Percentiles rank a stretch among this genome's conserved stretches.
These are phyloP conservation scores for Parietichytrium sp. DNA, from an alignment of 108 stramenopile species.

Conservation along the genomic window DNA sequence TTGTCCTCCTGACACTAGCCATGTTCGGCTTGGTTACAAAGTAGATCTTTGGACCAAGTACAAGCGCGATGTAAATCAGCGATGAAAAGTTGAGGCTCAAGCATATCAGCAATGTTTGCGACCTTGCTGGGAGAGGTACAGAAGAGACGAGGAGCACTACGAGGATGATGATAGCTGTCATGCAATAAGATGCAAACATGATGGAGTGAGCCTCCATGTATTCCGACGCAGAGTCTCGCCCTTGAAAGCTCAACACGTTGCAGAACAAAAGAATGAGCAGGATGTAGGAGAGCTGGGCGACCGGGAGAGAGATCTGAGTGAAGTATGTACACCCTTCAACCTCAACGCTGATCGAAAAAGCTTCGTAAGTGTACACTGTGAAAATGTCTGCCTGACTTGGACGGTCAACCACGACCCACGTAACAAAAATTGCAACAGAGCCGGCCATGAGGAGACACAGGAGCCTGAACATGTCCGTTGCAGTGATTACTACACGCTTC, in stretches of 20 bases:
- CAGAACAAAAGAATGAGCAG: neutral
- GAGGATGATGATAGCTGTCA: neutral
- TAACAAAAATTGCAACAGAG: neutral
- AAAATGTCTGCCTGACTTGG: neutral
- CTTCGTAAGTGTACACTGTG: neutral
- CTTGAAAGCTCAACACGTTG: neutral
- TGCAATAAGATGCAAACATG: neutral
- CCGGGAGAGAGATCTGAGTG: neutral
- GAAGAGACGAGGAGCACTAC: neutral
- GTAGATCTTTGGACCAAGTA: constrained; percentile 5
- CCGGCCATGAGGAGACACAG: neutral
- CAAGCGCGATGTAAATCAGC: neutral
- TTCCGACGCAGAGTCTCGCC: neutral
- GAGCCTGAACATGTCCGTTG: neutral
- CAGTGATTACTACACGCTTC: neutral
- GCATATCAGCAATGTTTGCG: constrained; percentile 14
- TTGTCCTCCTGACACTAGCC: neutral
- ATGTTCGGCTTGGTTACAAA: constrained; percentile 16
- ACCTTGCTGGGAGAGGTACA: neutral
- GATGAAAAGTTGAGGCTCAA: neutral
- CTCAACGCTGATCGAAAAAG: neutral
- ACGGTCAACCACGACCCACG: neutral
- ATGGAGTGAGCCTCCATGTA: constrained; percentile 28
- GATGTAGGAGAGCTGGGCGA: neutral
- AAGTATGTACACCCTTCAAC: neutral